Evolutionary conservation across 176 grass and related monocot genomes (phyloP).

Genomic region (Elaeis guineensis): DNA sequence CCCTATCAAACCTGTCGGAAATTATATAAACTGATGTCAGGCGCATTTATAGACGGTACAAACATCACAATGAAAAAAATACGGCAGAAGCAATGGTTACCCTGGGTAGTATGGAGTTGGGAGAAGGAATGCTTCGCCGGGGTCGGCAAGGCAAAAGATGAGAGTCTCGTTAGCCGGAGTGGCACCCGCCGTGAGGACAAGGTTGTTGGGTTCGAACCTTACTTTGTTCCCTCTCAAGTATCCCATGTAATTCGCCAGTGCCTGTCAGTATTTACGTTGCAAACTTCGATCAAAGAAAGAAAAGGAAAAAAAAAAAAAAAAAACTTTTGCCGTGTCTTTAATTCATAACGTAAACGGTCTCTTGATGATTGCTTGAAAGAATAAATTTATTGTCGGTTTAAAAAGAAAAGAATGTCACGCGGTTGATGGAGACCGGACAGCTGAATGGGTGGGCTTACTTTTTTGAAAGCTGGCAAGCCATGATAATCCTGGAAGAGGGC

Average conservation of each 20-base stretch:
- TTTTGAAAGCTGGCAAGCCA: constrained; percentile 81
- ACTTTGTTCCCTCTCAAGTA: constrained; percentile 47
- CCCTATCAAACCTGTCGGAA: constrained; percentile 70
- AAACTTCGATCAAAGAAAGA: not conserved
- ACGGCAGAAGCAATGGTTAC: constrained; percentile 19
- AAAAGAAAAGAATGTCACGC: too few relatives aligned
- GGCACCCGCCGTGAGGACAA: constrained; percentile 84
- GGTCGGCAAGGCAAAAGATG: constrained; percentile 83
- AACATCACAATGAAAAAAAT: too few relatives aligned
- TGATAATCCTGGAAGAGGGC: constrained; percentile 99
- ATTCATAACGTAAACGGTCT: not conserved
- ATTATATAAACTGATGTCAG: too few relatives aligned
- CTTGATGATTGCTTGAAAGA: too few relatives aligned
- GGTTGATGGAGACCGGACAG: too few relatives aligned
- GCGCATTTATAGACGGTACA: too few relatives aligned
- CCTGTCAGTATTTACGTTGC: constrained; percentile 30
- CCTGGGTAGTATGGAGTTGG: constrained; percentile 96
- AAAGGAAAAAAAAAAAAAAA: too few relatives aligned
- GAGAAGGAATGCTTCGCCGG: constrained; percentile 78
- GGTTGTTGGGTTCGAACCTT: constrained; percentile 59
- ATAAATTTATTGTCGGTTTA: too few relatives aligned
- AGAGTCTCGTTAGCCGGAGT: constrained; percentile 89
- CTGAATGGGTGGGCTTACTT: constrained; percentile 23
- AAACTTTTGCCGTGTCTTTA: too few relatives aligned
- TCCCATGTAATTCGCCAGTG: constrained; percentile 71